Evolutionary conservation across 176 grass and related monocot genomes (phyloP), one percentile per base, ranked within the genome.

Genomic region (Aegilops bicornis): DNA sequence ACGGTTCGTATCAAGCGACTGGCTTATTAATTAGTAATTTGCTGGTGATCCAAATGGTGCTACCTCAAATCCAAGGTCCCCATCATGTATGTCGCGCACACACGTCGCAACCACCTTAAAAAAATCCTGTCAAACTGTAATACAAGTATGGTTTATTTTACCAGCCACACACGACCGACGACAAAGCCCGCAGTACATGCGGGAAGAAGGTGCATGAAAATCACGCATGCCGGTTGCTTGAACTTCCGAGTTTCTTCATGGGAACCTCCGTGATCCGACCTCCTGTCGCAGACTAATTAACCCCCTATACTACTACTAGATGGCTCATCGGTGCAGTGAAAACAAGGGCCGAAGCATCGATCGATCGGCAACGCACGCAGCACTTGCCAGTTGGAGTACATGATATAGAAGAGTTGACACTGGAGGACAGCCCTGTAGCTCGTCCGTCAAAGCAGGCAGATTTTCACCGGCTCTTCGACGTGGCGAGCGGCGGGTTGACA

Each of bases 1-100:
- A 30, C 25, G 6, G 23, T 65, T 13, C 78, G 24, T n/a, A 39
- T 11, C 5, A 24, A 48, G 10, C n/a, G 35, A 72, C 5, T 23
- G 11, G 2, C 11, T 72, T 2, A 6, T 42, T 42, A 73, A 72
- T 23, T 12, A 39, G 37, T 70, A 40, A 7, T 82, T 64, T 77
- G 0, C 10, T 6, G 79, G 52, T 76, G 52, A 78, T 72, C 37
- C 15, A 69, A 75, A 56, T 20, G 52, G 76, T 12, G 79, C 60
- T 79, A 86, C 84, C 39, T 90, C 84, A 43, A 54, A 78, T 31
- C 17, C 52, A 81, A 86, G 68, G 73, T 77, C 25, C 16, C 39
- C 39, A 42, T 10, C 39, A 42, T 42, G 9, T 42, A 45, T 45
- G 43, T 45, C 43, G 11, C 43, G 3, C 43, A 12, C 43, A 45